phyloP scores from a whole-genome alignment of 352 stramenopile species.

The Saprolegnia diclina region DNA sequence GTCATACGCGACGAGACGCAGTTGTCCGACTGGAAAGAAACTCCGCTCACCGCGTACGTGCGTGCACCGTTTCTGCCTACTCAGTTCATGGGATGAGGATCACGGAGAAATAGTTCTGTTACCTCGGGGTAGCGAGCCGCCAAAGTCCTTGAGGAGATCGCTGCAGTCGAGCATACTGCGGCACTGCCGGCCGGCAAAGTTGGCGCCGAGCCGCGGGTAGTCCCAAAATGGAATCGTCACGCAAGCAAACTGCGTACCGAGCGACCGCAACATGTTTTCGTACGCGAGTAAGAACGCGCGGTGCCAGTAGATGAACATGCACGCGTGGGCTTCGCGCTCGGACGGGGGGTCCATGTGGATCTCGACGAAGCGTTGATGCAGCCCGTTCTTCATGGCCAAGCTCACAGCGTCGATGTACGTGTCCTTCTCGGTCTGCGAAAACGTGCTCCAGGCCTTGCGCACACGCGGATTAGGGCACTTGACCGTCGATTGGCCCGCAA shows the following conservation, averaged over 20 bases:
- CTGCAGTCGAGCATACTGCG: slow-evolving; percentile 31
- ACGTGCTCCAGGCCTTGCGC: slow-evolving; percentile 45
- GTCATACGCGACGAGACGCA: slow-evolving; percentile 45
- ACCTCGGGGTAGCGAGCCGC: slow-evolving; percentile 24
- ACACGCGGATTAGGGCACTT: slow-evolving; percentile 35
- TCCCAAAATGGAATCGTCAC: slow-evolving; percentile 66
- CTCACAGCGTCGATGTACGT: slow-evolving; percentile 45
- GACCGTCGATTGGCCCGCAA: not conserved
- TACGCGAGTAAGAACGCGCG: slow-evolving; percentile 54
- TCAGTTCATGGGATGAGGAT: slow-evolving; percentile 18
- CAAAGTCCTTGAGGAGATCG: slow-evolving; percentile 29
- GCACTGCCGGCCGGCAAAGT: slow-evolving; percentile 48
- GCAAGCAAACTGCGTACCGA: slow-evolving; percentile 38
- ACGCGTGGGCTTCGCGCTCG: slow-evolving; percentile 48
- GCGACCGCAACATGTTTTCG: slow-evolving; percentile 65
- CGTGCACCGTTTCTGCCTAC: not conserved
- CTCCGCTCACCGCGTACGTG: slow-evolving; percentile 38
- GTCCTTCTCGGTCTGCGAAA: slow-evolving; percentile 35
- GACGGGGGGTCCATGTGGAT: slow-evolving; percentile 46
- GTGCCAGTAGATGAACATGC: slow-evolving; percentile 76
- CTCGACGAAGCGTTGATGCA: slow-evolving; percentile 53
- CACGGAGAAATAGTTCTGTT: slow-evolving; percentile 27
- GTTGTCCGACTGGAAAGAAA: slow-evolving; percentile 42
- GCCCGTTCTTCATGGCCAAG: slow-evolving; percentile 44
- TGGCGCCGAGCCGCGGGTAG: slow-evolving; percentile 38